Evolutionary conservation across 2,329 filamentous ascomycete species (phyloP), one percentile per base, ranked within the genome.

Genomic region (Zymoseptoria brevis): DNA sequence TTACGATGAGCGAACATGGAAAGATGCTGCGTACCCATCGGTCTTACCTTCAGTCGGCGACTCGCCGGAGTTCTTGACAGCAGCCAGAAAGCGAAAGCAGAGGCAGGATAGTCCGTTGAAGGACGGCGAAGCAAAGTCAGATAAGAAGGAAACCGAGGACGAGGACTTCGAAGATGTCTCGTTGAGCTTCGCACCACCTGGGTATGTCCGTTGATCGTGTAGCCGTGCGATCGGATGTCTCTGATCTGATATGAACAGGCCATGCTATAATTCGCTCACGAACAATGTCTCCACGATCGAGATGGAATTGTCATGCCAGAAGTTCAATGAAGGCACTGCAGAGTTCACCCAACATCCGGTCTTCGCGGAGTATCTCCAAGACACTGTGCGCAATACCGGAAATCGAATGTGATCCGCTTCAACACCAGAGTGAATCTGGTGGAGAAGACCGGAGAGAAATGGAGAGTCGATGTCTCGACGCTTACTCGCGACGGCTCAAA

Each of bases 291-390:
- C 76, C 5, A 82, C 80, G 1, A 74, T 75, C 4, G 68, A 82
- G 59, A 77, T 83, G 67, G 72, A 77, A 50, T 77, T 78, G 1
- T 79, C 74, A 19, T 70, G 81, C 52, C 77, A 78, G 56, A 62
- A 68, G 5, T 89, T 86, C 81, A 83, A 84, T 0, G 71, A 78
- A 5, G 82, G 80, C 0, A 87, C 84, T 0, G 79, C 79, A 2
- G 81, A 84, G 16, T 83, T 82, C 60, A 81, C 86, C 4, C 79
- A 74, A 1, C 86, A 88, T 60, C 67, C 73, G 16, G 76, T 80
- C 0, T 72, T 88, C 8, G 79, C 80, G 35, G 73, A 79, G 1
- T 89, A 89, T 65, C 80, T 89, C 4, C 81, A 85, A 60, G 76
- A 80, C n/a, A 80, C 85, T 0, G 80, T 85, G 0, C 62, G 64